Base-by-base conservation (phyloP, 2,329 filamentous ascomycete species). In the Karstenula rhodostoma region DNA sequence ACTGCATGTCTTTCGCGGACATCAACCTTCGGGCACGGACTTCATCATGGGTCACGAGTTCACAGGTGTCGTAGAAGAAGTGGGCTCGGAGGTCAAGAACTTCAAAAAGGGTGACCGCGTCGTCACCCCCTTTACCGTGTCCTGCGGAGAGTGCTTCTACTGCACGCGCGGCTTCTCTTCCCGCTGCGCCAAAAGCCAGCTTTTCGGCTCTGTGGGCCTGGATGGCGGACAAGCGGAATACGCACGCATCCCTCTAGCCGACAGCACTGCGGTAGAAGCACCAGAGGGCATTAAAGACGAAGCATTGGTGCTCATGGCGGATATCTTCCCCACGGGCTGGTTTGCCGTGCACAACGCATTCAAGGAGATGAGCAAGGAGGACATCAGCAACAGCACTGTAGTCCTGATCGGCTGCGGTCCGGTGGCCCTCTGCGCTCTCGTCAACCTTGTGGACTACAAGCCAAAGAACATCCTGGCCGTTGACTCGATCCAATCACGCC, bases 11-110 rank as follows among this genome's bases (percentile, higher is more conserved):
- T 97, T 89, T 80, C 90, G 93, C 48, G 94, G 94, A 37, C 89
- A 93, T 70, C 88, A 96, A 73, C 84, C 87, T 25, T 90, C 88
- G 7, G 83, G 78, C 0, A 86, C 90, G 0, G 86, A 82, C 35
- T 89, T 88, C 71, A 86, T 89, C 59, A 88, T 87, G 90, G 91
- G 93, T 60, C 94, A 97, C 75, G 94, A 97, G 73, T 96, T 96
- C 73, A 92, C 91, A 1, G 94, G 94, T 5, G 85, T 83, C 25
- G 87, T 96, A 10, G 84, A 89, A 35, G 86, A 90, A 63, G 81
- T 85, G 47, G 93, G 93, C 0, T 80, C 84, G 17, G 84, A 81
- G 2, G 91, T 97, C 48, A 89, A 86, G 69, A 86, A 84, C 0
- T 82, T 96, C 64, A 81, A 87, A 64, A 82, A 89, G 55, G 93